Percentiles rank a stretch among this genome's conserved stretches.
Conservation (phyloP, 202 grass and related monocot genomes). For the Panicum virgatum region DNA sequence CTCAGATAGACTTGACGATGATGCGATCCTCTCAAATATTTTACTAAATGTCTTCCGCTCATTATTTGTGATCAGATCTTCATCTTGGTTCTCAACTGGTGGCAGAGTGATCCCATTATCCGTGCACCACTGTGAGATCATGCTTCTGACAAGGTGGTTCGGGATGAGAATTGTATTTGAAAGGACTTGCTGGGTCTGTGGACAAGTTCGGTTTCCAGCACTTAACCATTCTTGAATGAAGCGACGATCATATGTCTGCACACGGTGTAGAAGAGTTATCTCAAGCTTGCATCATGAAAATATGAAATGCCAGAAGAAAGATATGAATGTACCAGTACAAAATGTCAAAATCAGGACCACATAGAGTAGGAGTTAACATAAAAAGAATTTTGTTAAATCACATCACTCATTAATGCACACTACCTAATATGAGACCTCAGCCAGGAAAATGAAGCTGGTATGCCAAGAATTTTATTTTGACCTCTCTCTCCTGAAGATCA, state of each 20-base stretch:
- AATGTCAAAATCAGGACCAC: constrained; percentile 16
- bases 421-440: constrained; percentile 3
- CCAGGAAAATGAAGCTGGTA: not conserved
- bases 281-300: not conserved
- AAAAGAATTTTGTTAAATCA: constrained; percentile 2
- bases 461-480: not conserved
- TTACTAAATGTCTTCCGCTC: constrained; percentile 52
- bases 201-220: constrained; percentile 76
- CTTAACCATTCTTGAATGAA: constrained; percentile 84
- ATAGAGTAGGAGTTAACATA: not conserved
- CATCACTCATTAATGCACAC: constrained; percentile 14
- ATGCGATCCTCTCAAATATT: constrained; percentile 58
- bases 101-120: constrained; percentile 54
- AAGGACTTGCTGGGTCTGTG: constrained; percentile 73
- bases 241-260: constrained; percentile 76
- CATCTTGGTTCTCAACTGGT: constrained; percentile 47
- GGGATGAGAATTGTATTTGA: constrained; percentile 58
- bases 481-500: not conserved
- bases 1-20: constrained; percentile 37
- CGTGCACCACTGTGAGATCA: constrained; percentile 75
- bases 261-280: constrained; percentile 21
- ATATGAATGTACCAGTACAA: not conserved
- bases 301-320: constrained; percentile 3
- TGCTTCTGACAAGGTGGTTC: constrained; percentile 63
- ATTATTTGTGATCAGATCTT: constrained; percentile 55